Percentiles rank a stretch among this genome's conserved stretches.
Conservation (phyloP, 139 green algal genomes). For the Desmodesmus armatus region DNA sequence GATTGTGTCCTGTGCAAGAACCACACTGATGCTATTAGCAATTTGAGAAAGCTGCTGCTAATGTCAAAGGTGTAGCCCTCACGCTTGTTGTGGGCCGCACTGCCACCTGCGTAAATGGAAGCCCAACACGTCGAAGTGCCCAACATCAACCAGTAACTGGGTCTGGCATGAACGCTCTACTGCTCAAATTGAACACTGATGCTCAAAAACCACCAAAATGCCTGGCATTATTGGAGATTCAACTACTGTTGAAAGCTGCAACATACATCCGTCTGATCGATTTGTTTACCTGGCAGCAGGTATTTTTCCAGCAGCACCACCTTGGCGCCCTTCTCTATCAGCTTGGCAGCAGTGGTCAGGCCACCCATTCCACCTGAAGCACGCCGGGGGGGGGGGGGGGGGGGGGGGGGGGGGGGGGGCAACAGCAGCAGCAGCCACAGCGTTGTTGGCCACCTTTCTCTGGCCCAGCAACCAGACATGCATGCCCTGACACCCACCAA, state of each 20-base stretch:
- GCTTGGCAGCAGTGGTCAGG: conserved; percentile 85
- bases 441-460: too few relatives aligned
- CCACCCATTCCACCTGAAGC: conserved; percentile 95
- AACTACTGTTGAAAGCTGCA: not conserved
- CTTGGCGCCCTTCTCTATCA: conserved; percentile 83
- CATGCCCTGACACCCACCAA: too few relatives aligned
- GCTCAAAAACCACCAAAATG: too few relatives aligned
- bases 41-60: conserved; percentile 90
- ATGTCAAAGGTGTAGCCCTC: conserved; percentile 98
- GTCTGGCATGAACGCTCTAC: too few relatives aligned
- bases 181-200: too few relatives aligned
- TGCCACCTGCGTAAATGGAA: conserved; percentile 74
- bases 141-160: not conserved
- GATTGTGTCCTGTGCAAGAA: not conserved
- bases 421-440: too few relatives aligned
- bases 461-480: too few relatives aligned
- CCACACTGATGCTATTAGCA: too few relatives aligned
- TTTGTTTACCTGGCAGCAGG: conserved; percentile 19
- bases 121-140: not conserved
- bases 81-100: conserved; percentile 88
- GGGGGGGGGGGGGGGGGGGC: too few relatives aligned
- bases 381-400: too few relatives aligned
- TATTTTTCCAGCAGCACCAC: conserved; percentile 91
- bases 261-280: not conserved
- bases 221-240: not conserved